A percentile compares a stretch with the other conserved stretches of the same genome.
phyloP scores from a whole-genome alignment of 805 yeast species.

The Ogataea saltuana region DNA sequence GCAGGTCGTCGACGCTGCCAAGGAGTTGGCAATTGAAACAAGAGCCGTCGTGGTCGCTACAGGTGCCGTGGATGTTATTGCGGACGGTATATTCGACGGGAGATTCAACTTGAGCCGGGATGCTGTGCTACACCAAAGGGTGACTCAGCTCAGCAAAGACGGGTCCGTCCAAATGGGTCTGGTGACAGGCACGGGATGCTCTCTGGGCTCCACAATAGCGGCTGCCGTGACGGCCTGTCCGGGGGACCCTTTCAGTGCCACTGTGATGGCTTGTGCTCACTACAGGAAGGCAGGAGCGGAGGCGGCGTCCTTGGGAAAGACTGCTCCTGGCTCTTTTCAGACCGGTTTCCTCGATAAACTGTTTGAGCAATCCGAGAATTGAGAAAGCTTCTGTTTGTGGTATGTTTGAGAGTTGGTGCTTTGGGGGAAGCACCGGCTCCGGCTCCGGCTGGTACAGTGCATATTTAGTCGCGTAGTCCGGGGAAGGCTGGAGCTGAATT shows the following conservation, averaged over 20 bases:
- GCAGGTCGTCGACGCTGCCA: slow-evolving; percentile 43
- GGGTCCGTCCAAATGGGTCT: slow-evolving; percentile 63
- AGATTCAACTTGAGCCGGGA: slow-evolving; percentile 19
- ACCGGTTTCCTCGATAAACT: slow-evolving; percentile 47
- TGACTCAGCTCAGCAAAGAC: slow-evolving; percentile 43
- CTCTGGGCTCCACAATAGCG: slow-evolving; percentile 72
- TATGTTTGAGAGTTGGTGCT: background rate
- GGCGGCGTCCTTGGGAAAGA: slow-evolving; percentile 42
- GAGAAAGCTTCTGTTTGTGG: too few species aligned
- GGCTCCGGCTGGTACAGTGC: too few species aligned
- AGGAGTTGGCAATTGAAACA: slow-evolving; percentile 48
- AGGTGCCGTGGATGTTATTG: slow-evolving; percentile 57
- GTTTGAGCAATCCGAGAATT: slow-evolving; percentile 12
- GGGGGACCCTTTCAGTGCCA: slow-evolving; percentile 44
- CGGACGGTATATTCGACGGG: slow-evolving; percentile 41
- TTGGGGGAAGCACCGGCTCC: slow-evolving; percentile 2
- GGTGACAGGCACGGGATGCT: slow-evolving; percentile 83
- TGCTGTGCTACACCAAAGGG: slow-evolving; percentile 28
- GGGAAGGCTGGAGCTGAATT: too few species aligned
- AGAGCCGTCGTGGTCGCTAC: slow-evolving; percentile 69
- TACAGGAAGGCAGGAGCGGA: slow-evolving; percentile 63
- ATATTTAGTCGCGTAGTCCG: background rate
- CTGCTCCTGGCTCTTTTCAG: slow-evolving; percentile 59
- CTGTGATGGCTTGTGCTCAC: slow-evolving; percentile 52
- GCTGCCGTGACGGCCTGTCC: slow-evolving; percentile 52